Percentiles rank a stretch among this genome's conserved stretches.
Evolutionary conservation across 2,329 filamentous ascomycete genomes (phyloP).

Genomic region (Neonectria magnoliae): DNA sequence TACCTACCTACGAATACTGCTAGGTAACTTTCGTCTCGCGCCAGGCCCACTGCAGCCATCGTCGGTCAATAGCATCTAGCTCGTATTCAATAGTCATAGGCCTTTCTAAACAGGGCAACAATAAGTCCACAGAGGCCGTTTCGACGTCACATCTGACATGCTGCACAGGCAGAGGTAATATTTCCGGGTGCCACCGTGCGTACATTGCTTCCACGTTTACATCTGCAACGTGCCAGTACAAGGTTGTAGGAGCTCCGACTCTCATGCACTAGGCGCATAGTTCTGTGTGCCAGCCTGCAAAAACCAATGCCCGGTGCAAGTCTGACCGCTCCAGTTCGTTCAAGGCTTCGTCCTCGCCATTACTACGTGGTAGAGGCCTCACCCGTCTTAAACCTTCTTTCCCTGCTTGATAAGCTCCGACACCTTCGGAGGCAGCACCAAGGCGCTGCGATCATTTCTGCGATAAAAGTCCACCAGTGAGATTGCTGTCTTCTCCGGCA

Average conservation of each 20-base stretch:
- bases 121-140: background rate
- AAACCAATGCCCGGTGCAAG: conserved; percentile 20
- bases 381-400: conserved; percentile 60
- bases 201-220: conserved; percentile 3
- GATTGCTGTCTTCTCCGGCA: conserved; percentile 88
- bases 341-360: conserved; percentile 3
- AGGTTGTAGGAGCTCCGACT: background rate
- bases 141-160: conserved; percentile 4
- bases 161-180: background rate
- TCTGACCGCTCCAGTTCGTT: conserved; percentile 3
- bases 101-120: background rate
- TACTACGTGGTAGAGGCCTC: background rate
- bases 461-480: conserved; percentile 90
- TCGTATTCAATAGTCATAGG: background rate
- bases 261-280: background rate
- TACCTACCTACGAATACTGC: too few species aligned
- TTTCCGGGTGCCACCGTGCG: background rate
- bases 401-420: conserved; percentile 74
- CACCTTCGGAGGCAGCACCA: conserved; percentile 94
- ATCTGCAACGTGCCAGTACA: background rate
- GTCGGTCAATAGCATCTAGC: background rate
- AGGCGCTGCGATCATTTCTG: conserved; percentile 84
- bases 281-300: conserved; percentile 8
- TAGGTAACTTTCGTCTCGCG: background rate
- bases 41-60: background rate